Conservation (phyloP, 192 early-diverging fungal genomes). For the Backusella sp. region DNA sequence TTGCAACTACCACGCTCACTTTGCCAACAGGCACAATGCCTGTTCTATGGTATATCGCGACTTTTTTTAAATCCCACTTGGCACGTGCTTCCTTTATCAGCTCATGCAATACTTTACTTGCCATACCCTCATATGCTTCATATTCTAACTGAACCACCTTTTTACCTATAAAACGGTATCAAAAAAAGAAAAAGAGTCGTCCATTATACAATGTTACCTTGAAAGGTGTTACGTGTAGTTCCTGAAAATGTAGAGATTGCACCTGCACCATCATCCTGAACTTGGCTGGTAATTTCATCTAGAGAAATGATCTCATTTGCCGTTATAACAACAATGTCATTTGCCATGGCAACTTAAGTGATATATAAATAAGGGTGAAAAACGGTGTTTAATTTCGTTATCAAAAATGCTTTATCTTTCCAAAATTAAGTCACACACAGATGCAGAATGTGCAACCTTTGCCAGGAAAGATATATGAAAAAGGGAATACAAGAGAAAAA, state of each 20-base stretch:
- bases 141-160: conserved; percentile 77
- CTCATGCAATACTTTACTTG: conserved; percentile 62
- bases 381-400: background rate
- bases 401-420: background rate
- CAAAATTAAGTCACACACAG: background rate
- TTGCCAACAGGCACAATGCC: conserved; percentile 79
- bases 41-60: conserved; percentile 78
- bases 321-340: background rate
- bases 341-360: background rate
- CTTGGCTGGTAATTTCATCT: conserved; percentile 58
- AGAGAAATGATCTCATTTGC: conserved; percentile 51
- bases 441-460: background rate
- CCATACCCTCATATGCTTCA: conserved; percentile 88
- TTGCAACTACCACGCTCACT: conserved; percentile 80
- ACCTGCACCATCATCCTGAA: conserved; percentile 71
- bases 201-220: conserved; percentile 45
- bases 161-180: conserved; percentile 46
- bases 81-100: conserved; percentile 64
- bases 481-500: background rate
- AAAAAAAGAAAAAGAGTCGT: background rate
- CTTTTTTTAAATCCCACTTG: conserved; percentile 64
- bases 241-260: conserved; percentile 88
- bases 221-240: conserved; percentile 82
- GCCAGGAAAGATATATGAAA: background rate
- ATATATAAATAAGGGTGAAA: background rate